Evolutionary conservation across 805 yeast genomes (phyloP).

Genomic region (Barnettozyma sucrosica): DNA sequence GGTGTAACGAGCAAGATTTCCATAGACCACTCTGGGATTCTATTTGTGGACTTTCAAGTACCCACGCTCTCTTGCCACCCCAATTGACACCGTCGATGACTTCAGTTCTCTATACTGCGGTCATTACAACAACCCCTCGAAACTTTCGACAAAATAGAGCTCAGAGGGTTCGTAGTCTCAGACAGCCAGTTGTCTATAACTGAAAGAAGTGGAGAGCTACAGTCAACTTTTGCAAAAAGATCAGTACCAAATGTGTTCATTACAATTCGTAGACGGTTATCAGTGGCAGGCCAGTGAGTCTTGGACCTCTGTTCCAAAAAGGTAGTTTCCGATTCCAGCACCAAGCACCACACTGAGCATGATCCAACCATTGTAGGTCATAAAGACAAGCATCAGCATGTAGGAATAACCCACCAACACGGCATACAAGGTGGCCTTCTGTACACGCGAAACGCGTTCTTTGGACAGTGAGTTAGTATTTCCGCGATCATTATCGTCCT

Average conservation of each 20-base stretch:
- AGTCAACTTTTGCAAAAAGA: neutral
- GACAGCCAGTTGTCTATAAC: no score
- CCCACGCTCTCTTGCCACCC: no score
- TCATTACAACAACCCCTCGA: no score
- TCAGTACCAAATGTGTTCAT: no score
- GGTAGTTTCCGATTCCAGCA: constrained; percentile 60
- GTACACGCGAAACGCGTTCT: constrained; percentile 21
- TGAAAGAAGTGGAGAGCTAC: no score
- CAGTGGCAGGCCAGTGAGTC: constrained; percentile 26
- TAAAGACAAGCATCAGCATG: constrained; percentile 71
- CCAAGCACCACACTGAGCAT: constrained; percentile 71
- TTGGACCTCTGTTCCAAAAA: constrained; percentile 41
- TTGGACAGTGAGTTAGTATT: constrained; percentile 8
- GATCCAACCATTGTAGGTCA: constrained; percentile 85
- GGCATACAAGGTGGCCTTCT: constrained; percentile 47
- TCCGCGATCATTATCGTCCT: constrained; percentile 8
- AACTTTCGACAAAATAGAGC: neutral
- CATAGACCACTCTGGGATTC: no score
- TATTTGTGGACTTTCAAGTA: no score
- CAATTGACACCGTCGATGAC: no score
- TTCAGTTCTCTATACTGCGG: no score
- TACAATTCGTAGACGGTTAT: neutral
- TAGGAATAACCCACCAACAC: constrained; percentile 65
- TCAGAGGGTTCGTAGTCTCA: neutral
- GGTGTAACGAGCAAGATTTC: no score